Evolutionary conservation across 2,329 filamentous ascomycete genomes (phyloP).

Genomic region (Xylariaceae sp.): DNA sequence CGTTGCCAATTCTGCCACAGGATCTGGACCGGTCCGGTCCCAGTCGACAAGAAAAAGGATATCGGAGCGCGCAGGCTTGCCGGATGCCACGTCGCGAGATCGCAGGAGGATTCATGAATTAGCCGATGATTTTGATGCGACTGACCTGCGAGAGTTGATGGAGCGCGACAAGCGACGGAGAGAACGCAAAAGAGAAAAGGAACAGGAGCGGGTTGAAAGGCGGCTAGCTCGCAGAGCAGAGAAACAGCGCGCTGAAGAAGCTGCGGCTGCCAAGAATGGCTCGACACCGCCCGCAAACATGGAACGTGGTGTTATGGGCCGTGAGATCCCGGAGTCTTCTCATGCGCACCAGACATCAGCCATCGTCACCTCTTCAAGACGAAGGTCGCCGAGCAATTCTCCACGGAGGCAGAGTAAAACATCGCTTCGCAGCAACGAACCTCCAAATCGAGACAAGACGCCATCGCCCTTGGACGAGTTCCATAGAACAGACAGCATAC

Average conservation of each 20-base stretch:
- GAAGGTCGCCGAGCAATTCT: conserved; percentile 41
- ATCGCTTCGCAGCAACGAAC: conserved; percentile 17
- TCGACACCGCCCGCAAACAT: conserved; percentile 54
- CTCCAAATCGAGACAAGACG: conserved; percentile 21
- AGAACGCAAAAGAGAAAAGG: conserved; percentile 68
- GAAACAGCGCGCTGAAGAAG: conserved; percentile 59
- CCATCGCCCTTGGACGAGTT: conserved; percentile 43
- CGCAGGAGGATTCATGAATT: conserved; percentile 67
- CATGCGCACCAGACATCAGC: conserved; percentile 52
- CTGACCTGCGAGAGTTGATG: conserved; percentile 82
- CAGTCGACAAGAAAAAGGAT: conserved; percentile 53
- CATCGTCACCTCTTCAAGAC: conserved; percentile 55
- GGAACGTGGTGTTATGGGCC: conserved; percentile 59
- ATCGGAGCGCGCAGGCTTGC: conserved; percentile 50
- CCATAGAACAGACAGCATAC: conserved; percentile 50
- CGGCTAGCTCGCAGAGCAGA: conserved; percentile 66
- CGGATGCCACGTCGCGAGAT: conserved; percentile 59
- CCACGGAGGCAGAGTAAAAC: conserved; percentile 31
- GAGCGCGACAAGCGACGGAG: conserved; percentile 81
- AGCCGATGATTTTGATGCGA: conserved; percentile 81
- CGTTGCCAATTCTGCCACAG: conserved; percentile 49
- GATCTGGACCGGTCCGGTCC: conserved; percentile 45
- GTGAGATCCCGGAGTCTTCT: conserved; percentile 55
- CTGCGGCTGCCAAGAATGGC: conserved; percentile 50
- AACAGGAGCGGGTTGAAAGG: conserved; percentile 65